Base-by-base conservation (phyloP, 2,329 filamentous ascomycete species). In the Fusarium pseudonygamai region DNA sequence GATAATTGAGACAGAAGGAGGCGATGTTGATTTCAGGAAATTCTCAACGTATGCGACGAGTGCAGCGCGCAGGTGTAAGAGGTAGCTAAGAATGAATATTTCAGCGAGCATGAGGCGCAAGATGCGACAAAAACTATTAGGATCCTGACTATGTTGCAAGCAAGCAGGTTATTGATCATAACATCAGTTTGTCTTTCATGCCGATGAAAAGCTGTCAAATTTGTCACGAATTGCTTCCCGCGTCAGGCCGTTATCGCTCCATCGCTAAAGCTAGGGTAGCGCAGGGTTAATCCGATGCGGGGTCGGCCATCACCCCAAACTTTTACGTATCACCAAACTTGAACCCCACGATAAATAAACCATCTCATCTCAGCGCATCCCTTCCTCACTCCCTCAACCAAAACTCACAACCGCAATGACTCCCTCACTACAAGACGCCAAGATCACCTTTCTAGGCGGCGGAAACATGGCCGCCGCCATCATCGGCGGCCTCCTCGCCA, bases 381-480 rank as follows among this genome's bases (percentile, higher is more conserved):
- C 37, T 39, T 22, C 36, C 18, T 39, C 36, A 20, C 36, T 6
- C 36, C 5, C 5, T 39, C 20, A 22, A 39, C 22, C 20, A 22
- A 13, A 39, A 39, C 20, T 39, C 37, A 24, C 24, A 62, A 8
- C 39, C 52, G 69, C 39, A 43, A 80, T 80, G 78, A 71, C 78
- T 46, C 67, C 76, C 30, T 69, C 69, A 28, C 78, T 83, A 57
- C 56, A 79, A 63, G 72, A 77, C 37, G 79, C 80, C 64, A 81
- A 81, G 64, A 75, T 84, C 66, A 78, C 77, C 75, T 83, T 83
- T 69, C 79, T 83, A 53, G 84, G 84, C 66, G 86, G 86, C 69
- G 86, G 86, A 74, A 87, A 87, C 80, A 87, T 87, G 86, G 85
- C 84, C 65, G 82, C 82, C 60, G 86, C 86, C 82, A 87, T 87